Base-by-base conservation (phyloP, 352 stramenopile species). In the Phytophthora pistaciae region DNA sequence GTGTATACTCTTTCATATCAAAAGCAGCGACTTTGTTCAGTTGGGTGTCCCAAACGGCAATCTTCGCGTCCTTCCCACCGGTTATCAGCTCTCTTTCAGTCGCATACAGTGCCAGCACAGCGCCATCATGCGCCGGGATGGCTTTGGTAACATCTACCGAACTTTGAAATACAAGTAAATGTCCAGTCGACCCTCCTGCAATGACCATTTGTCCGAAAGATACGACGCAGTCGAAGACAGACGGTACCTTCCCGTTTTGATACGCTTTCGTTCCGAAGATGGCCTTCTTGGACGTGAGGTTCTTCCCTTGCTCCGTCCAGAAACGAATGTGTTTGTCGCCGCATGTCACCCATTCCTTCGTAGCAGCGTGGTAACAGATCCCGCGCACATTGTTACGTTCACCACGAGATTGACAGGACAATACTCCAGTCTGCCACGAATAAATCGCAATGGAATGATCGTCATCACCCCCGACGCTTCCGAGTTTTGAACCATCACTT, bases 361-460 rank as follows among this genome's bases (percentile, higher is more conserved):
- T 78, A 16, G 50, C 59, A n/a, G 67, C 29, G 38, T 90, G 75
- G 36, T 82, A 87, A 18, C 80, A 82, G 5, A 95, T 86, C 14
- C 74, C 69, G 18, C 68, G 68, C 2, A 93, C 85, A 11, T 74
- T 84, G 36, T 80, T 90, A 50, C 84, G 80, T 40, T 94, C 87
- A 4, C 88, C 88, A 48, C 91, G 90, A 8, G 83, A 85, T 11
- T 79, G 84, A 2, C 84, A 75, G 0, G 60, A 40, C 2, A 95
- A 59, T 13, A 88, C 56, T 0, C 79, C 75, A 42, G 70, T 91
- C 53, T 90, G 72, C 87, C 87, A 95, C 5, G 80, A 75, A 69
- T 97, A 96, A 46, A 97, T 90, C 1, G 87, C 90, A 29, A 97
- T 72, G 2, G 77, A 95, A 68, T 96, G 91, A 53, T 97, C 88